A percentile compares a stretch with the other conserved stretches of the same genome.
Conservation (phyloP, 495 filamentous ascomycete genomes). For the Penicillium flavigenum region DNA sequence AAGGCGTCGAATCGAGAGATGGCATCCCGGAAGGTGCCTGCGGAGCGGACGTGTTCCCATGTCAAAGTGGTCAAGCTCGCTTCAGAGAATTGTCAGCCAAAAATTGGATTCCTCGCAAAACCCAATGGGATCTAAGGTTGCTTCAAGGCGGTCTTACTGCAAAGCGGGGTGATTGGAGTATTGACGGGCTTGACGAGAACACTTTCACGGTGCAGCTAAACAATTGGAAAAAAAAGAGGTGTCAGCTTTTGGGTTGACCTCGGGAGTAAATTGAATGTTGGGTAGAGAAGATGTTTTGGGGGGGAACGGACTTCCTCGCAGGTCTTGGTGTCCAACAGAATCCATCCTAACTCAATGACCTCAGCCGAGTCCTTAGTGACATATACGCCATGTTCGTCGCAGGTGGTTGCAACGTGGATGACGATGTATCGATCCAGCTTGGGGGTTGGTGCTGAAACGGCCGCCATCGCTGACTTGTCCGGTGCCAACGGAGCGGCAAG, state of each 20-base stretch:
- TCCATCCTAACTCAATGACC: slow-evolving; percentile 98
- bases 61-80: slow-evolving; percentile 96
- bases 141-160: slow-evolving; percentile 68
- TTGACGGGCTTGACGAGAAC: slow-evolving; percentile 97
- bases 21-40: slow-evolving; percentile 94
- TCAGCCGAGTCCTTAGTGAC: slow-evolving; percentile 99
- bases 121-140: slow-evolving; percentile 2
- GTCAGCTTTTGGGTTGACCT: slow-evolving; percentile 15
- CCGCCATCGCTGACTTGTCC: slow-evolving; percentile 43
- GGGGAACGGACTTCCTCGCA: slow-evolving; percentile 76
- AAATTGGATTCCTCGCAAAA: slow-evolving; percentile 14
- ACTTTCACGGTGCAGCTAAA: slow-evolving; percentile 86
- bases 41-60: slow-evolving; percentile 97
- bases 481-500: slow-evolving; percentile 33
- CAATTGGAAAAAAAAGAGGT: slow-evolving; percentile 14
- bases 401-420: slow-evolving; percentile 97
- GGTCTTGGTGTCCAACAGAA: slow-evolving; percentile 84
- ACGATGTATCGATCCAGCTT: slow-evolving; percentile 95
- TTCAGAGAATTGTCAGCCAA: slow-evolving; percentile 46
- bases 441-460: slow-evolving; percentile 51
- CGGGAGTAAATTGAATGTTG: slow-evolving; percentile 9
- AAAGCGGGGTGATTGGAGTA: slow-evolving; percentile 95
- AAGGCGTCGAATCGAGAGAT: slow-evolving; percentile 93
- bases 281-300: slow-evolving; percentile 16
- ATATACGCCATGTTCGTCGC: slow-evolving; percentile 98